phyloP scores from a whole-genome alignment of 1,139 yeast species.

The Insectozyma bohioensis region DNA sequence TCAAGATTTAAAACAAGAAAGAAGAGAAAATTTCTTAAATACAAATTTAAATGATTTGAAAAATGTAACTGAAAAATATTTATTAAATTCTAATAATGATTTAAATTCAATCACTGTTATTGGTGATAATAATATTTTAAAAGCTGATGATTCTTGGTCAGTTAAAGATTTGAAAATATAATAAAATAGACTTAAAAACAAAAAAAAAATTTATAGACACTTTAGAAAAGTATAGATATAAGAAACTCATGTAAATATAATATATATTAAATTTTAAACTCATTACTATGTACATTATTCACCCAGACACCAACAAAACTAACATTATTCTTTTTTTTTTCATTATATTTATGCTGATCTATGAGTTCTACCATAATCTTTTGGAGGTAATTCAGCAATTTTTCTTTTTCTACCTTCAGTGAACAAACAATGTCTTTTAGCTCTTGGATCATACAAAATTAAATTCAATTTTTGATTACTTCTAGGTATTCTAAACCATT shows the following conservation, averaged over 20 bases:
- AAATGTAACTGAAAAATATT: conserved; percentile 62
- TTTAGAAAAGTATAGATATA: neutral
- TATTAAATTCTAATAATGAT: conserved; percentile 27
- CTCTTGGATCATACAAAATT: conserved; percentile 83
- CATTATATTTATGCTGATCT: conserved; percentile 15
- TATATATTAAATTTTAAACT: neutral
- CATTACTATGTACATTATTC: conserved; percentile 6
- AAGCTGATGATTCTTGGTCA: conserved; percentile 34
- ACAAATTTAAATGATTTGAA: conserved; percentile 63
- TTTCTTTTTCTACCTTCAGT: conserved; percentile 83
- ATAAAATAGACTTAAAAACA: conserved; percentile 1
- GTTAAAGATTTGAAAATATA: conserved; percentile 8
- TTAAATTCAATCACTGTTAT: conserved; percentile 46
- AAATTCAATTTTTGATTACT: conserved; percentile 76
- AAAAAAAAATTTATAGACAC: neutral
- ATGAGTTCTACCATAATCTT: conserved; percentile 60
- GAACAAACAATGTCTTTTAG: conserved; percentile 76
- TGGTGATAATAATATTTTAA: conserved; percentile 45
- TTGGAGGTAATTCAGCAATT: conserved; percentile 62
- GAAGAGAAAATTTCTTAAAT: conserved; percentile 72
- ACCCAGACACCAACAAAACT: neutral
- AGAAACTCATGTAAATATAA: conserved; percentile 4
- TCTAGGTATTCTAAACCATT: conserved; percentile 81
- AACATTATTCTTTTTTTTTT: neutral
- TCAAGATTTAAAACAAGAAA: conserved; percentile 75